Conservation (phyloP, 305 asterid genomes). For the Nicotiana rustica region DNA sequence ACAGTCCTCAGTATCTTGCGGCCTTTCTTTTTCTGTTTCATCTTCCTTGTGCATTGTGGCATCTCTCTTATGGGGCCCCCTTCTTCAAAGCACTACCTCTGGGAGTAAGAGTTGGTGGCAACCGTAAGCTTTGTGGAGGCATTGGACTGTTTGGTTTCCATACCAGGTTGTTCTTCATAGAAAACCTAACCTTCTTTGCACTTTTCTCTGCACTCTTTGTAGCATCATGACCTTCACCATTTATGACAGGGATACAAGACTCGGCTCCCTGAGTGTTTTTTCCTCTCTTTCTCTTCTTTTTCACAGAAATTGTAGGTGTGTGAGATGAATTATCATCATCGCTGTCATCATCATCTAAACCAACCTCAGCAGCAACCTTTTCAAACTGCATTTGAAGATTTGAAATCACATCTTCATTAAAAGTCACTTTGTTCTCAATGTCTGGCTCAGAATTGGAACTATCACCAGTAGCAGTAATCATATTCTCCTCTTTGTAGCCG, state of each 20-base stretch:
- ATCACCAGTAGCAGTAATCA: constrained; percentile 37
- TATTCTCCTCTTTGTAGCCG: constrained; percentile 38
- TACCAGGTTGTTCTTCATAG: constrained; percentile 88
- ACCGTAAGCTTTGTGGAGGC: constrained; percentile 89
- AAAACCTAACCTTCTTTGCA: constrained; percentile 85
- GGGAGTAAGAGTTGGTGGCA: constrained; percentile 93
- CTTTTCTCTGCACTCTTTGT: constrained; percentile 68
- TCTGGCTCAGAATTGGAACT: constrained; percentile 42
- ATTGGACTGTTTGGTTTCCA: constrained; percentile 92
- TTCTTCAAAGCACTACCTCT: constrained; percentile 96
- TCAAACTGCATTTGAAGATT: constrained; percentile 93
- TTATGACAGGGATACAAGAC: constrained; percentile 37
- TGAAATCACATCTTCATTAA: constrained; percentile 66
- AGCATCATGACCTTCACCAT: constrained; percentile 46
- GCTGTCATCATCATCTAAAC: constrained; percentile 50
- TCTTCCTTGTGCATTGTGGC: constrained; percentile 47
- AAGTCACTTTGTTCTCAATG: constrained; percentile 44
- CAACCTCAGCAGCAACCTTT: constrained; percentile 76
- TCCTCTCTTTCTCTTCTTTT: constrained; percentile 67
- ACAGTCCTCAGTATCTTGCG: constrained; percentile 39
- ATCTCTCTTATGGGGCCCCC: constrained; percentile 82
- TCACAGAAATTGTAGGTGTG: constrained; percentile 47
- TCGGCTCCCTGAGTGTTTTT: constrained; percentile 41
- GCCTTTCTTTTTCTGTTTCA: constrained; percentile 46
- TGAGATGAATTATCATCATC: constrained; percentile 37